Conservation (phyloP, 31 red algal genomes). For the Asparagopsis taxiformis region DNA sequence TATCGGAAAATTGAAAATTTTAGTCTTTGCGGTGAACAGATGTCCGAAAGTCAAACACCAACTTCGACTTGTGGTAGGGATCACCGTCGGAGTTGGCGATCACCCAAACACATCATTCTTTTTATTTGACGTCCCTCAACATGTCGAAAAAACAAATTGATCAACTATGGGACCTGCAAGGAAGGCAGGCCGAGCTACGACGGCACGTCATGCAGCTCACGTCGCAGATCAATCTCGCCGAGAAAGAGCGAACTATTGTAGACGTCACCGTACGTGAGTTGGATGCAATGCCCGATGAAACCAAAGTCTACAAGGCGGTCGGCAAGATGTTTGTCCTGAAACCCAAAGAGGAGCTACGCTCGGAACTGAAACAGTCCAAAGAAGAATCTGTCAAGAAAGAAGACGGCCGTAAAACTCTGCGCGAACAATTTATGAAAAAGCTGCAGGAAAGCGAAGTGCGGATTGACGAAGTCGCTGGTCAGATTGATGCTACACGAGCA, state of each 20-base stretch:
- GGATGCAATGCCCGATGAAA: conserved; percentile 43
- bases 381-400: conserved; percentile 56
- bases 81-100: too few relatives aligned
- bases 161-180: conserved; percentile 65
- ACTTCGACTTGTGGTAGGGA: too few relatives aligned
- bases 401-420: conserved; percentile 41
- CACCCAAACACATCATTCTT: too few relatives aligned
- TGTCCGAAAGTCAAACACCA: too few relatives aligned
- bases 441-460: conserved; percentile 51
- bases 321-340: conserved; percentile 71
- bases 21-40: too few relatives aligned
- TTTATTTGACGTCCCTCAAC: too few relatives aligned
- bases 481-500: conserved; percentile 52
- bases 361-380: conserved; percentile 22
- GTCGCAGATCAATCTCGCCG: conserved; percentile 42
- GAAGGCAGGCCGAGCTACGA: conserved; percentile 41
- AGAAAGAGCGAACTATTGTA: conserved; percentile 37
- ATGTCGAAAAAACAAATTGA: conserved; percentile 67
- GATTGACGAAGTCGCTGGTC: conserved; percentile 58
- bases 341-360: conserved; percentile 36
- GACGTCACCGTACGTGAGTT: conserved; percentile 58
- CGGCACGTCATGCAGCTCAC: conserved; percentile 65
- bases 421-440: conserved; percentile 60
- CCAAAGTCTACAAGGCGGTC: conserved; percentile 38
- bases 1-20: too few relatives aligned